Conservation (phyloP, 1,284 basidiomycete genomes). For the Malassezia japonica region DNA sequence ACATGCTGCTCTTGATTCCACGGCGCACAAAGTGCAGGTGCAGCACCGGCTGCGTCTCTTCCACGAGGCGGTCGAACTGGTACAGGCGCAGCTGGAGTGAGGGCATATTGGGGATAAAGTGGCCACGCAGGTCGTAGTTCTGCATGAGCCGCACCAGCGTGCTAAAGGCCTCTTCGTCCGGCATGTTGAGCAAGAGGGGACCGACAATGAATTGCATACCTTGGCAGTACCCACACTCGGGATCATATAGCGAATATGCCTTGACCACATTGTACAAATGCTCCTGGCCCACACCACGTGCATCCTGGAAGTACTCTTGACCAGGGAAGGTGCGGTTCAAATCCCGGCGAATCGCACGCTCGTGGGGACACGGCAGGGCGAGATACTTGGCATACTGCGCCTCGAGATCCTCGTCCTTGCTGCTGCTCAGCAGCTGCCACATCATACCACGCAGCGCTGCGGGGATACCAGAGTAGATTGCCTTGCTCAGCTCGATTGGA, state of each 20-base stretch:
- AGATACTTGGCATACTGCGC: slow-evolving; percentile 68
- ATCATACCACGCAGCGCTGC: slow-evolving; percentile 78
- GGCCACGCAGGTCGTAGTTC: slow-evolving; percentile 85
- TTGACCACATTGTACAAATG: slow-evolving; percentile 94
- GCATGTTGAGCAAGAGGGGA: slow-evolving; percentile 69
- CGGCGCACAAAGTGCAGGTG: slow-evolving; percentile 84
- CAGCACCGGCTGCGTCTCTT: slow-evolving; percentile 80
- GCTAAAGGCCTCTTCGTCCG: slow-evolving; percentile 71
- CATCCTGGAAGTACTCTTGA: slow-evolving; percentile 79
- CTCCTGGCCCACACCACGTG: slow-evolving; percentile 85
- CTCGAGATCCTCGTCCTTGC: slow-evolving; percentile 80
- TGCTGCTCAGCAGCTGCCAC: slow-evolving; percentile 91
- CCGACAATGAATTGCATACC: slow-evolving; percentile 82
- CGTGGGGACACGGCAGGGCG: slow-evolving; percentile 74
- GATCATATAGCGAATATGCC: slow-evolving; percentile 91
- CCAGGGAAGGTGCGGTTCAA: slow-evolving; percentile 88
- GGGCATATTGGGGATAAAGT: slow-evolving; percentile 96
- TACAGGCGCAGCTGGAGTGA: slow-evolving; percentile 80
- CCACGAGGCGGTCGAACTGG: slow-evolving; percentile 84
- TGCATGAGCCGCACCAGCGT: slow-evolving; percentile 95
- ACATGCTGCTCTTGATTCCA: slow-evolving; percentile 84
- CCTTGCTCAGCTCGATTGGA: slow-evolving; percentile 61
- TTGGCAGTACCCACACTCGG: slow-evolving; percentile 93
- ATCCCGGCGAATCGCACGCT: slow-evolving; percentile 86
- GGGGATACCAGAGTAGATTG: slow-evolving; percentile 87